phyloP scores from a whole-genome alignment of 768 basidiomycete species.

The Lactifluus subvellereus region DNA sequence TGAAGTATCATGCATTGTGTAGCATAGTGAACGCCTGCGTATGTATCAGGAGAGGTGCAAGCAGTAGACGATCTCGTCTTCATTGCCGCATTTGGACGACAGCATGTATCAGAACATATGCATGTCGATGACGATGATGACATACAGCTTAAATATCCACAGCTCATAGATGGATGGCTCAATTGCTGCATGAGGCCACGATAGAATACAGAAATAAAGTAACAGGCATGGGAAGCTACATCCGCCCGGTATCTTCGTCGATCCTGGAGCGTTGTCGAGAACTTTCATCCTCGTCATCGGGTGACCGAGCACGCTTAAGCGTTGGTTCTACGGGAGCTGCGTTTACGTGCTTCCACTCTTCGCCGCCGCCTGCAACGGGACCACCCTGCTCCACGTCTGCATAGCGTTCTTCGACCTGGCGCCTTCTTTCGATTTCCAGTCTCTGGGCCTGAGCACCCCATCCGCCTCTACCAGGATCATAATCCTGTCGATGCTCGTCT shows the following conservation, averaged over 20 bases:
- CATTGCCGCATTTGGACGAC: too few relatives aligned
- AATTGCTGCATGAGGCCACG: neutral
- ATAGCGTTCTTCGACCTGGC: constrained; percentile 84
- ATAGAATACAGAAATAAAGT: constrained; percentile 22
- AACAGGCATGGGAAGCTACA: constrained; percentile 39
- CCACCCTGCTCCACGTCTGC: constrained; percentile 73
- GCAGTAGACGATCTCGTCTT: too few relatives aligned
- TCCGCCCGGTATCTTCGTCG: constrained; percentile 63
- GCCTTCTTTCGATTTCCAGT: constrained; percentile 64
- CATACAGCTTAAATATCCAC: neutral
- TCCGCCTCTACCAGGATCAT: constrained; percentile 92
- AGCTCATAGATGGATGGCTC: constrained; percentile 18
- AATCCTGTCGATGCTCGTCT: constrained; percentile 96
- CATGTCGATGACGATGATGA: neutral
- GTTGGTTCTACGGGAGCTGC: constrained; percentile 34
- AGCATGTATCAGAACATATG: too few relatives aligned
- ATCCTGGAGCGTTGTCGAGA: constrained; percentile 53
- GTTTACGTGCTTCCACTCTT: constrained; percentile 74
- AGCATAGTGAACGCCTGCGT: neutral
- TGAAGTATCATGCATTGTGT: neutral
- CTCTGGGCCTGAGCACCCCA: constrained; percentile 87
- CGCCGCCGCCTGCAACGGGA: constrained; percentile 78
- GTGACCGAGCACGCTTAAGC: constrained; percentile 69
- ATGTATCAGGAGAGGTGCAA: neutral
- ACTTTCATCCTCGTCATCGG: constrained; percentile 67